A percentile compares a stretch with the other conserved stretches of the same genome.
phyloP scores from a whole-genome alignment of 306 rosid species.

The Inga laurina region DNA sequence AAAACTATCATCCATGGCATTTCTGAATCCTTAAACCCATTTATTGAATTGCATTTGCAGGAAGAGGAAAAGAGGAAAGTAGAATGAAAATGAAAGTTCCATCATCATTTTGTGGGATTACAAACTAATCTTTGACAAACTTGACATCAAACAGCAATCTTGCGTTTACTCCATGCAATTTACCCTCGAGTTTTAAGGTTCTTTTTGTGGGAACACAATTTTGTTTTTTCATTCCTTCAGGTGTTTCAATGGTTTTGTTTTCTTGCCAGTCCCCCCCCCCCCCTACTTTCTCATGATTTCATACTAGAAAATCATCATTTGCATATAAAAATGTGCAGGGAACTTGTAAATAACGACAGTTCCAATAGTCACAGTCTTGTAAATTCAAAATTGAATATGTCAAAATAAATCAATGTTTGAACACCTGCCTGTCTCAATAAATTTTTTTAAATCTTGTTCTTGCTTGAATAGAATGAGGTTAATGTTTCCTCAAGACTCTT shows the following conservation, averaged over 20 bases:
- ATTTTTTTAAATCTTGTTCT: not conserved
- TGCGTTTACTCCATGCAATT: not conserved
- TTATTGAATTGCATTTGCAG: conserved; percentile 48
- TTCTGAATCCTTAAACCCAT: conserved; percentile 10
- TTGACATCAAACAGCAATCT: conserved; percentile 6
- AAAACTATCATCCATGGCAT: not conserved
- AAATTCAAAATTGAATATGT: conserved; percentile 24
- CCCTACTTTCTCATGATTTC: not conserved
- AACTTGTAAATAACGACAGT: conserved; percentile 33
- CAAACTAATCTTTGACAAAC: conserved; percentile 23
- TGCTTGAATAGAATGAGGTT: not conserved
- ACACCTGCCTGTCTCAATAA: not conserved
- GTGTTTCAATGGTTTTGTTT: not conserved
- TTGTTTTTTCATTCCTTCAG: not conserved
- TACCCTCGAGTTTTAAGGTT: not conserved
- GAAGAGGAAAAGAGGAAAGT: conserved; percentile 43
- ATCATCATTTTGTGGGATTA: not conserved
- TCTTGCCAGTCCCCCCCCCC: not conserved
- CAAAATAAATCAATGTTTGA: not conserved
- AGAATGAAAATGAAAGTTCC: conserved; percentile 10
- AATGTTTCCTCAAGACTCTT: not conserved
- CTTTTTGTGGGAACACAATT: conserved; percentile 10
- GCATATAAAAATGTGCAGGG: conserved; percentile 32
- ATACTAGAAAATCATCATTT: conserved; percentile 15
- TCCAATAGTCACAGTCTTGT: not conserved